Evolutionary conservation across 2,329 filamentous ascomycete genomes (phyloP), one percentile per base, ranked within the genome.

Genomic region (Fusarium burgessii): DNA sequence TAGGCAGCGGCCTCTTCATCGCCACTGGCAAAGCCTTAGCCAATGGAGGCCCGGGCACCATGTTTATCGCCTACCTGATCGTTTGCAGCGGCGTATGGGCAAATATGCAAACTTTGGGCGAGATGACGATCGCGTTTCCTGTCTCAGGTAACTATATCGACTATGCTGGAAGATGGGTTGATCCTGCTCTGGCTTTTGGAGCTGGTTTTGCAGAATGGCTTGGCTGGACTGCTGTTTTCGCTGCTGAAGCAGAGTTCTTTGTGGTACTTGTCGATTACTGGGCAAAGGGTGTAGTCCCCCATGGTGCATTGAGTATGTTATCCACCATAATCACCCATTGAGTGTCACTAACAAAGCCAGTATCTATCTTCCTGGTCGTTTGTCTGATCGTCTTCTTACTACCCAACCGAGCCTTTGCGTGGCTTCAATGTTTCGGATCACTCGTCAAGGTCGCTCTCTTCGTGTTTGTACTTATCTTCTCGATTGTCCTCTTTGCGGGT

Each of bases 171-270:
- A 62, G 67, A 10, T 71, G 66, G 64, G 64, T 73, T 15, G 67
- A 69, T 18, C 70, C 70, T 8, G 58, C 70, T 7, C 33, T 71
- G 35, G 70, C 70, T 2, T 73, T 73, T 29, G 59, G 69, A 7
- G 71, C 71, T 14, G 71, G 71, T 17, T 72, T 74, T n/a, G 70
- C 70, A 25, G 67, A 73, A 33, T 73, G 63, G 70, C 66, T 73
- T 35, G 69, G 70, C 6, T 73, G 68, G 70, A 70, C 69, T 18
- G 62, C 70, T 3, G 66, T 72, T 18, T 63, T 73, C 7, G 65
- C 68, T 13, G 62, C 68, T 6, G 67, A 71, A 42, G 68, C 68
- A 41, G 58, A 54, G n/a, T 71, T 72, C 55, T 72, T 72, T 23
- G 40, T 61, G 13, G 63, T 72, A 14, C 32, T 72, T 38, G 52